Percentiles rank a stretch among this genome's conserved stretches.
Conservation (phyloP, 805 yeast species). For the Candida koratica region DNA sequence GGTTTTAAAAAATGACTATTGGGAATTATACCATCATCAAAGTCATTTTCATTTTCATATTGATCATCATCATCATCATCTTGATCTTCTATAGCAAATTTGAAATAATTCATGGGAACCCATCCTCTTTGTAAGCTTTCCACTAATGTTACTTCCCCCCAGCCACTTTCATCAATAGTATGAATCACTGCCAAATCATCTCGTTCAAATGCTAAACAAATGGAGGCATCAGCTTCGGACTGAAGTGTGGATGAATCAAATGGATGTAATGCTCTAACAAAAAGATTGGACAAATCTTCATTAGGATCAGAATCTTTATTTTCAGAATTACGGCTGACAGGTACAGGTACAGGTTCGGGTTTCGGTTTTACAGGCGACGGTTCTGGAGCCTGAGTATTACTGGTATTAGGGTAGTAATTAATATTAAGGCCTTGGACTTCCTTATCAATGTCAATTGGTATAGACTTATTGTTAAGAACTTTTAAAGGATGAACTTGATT, state of each 20-base stretch:
- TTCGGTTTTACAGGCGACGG: neutral
- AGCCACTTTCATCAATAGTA: constrained; percentile 74
- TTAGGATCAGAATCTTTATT: constrained; percentile 7
- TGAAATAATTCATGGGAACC: constrained; percentile 82
- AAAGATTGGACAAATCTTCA: constrained; percentile 48
- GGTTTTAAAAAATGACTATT: constrained; percentile 50
- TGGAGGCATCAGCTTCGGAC: constrained; percentile 61
- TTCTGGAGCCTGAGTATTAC: neutral
- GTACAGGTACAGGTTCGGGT: constrained; percentile 6
- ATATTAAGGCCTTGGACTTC: constrained; percentile 2
- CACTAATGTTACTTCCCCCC: constrained; percentile 80
- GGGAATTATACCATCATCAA: constrained; percentile 30
- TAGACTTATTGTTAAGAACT: constrained; percentile 13
- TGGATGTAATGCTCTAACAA: constrained; percentile 55
- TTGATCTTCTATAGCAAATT: constrained; percentile 37
- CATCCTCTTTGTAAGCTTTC: constrained; percentile 67
- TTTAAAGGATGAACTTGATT: constrained; percentile 19
- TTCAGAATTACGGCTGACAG: constrained; percentile 12
- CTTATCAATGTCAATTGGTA: constrained; percentile 9
- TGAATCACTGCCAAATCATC: constrained; percentile 75
- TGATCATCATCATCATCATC: constrained; percentile 23
- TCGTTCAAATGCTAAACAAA: constrained; percentile 67
- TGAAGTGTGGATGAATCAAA: constrained; percentile 59
- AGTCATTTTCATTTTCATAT: constrained; percentile 19
- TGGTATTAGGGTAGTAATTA: neutral